Conservation (phyloP, 2,329 filamentous ascomycete genomes). For the Calonectria multiphialidica region DNA sequence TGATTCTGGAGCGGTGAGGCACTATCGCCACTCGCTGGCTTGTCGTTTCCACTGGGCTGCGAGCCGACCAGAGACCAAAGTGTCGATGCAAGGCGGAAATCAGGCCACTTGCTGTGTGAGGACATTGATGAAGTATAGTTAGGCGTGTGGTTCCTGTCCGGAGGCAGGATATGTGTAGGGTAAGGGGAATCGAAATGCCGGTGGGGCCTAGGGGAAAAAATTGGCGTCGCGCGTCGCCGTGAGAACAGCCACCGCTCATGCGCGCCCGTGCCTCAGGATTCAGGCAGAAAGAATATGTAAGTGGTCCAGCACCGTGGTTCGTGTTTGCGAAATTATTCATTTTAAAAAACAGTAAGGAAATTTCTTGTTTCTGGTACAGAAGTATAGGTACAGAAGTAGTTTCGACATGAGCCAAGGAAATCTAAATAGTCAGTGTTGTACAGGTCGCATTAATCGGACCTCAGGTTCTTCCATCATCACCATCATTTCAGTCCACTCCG, state of each 20-base stretch:
- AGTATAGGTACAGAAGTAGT: slow-evolving; percentile 21
- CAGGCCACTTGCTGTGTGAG: slow-evolving; percentile 48
- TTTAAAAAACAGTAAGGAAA: slow-evolving; percentile 1
- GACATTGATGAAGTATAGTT: slow-evolving; percentile 42
- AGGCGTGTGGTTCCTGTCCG: slow-evolving; percentile 33
- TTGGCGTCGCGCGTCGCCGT: slow-evolving; percentile 34
- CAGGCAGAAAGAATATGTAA: slow-evolving; percentile 34
- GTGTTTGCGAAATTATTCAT: not conserved
- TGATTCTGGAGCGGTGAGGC: slow-evolving; percentile 25
- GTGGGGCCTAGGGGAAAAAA: slow-evolving; percentile 46
- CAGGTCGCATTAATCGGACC: slow-evolving; percentile 30
- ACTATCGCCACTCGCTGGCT: slow-evolving; percentile 34
- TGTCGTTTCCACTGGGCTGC: slow-evolving; percentile 42
- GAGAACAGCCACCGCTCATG: slow-evolving; percentile 16
- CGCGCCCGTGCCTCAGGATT: slow-evolving; percentile 31
- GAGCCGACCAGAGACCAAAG: slow-evolving; percentile 46
- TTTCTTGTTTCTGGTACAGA: slow-evolving; percentile 24
- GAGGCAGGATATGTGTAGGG: slow-evolving; percentile 39
- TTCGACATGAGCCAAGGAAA: slow-evolving; percentile 39
- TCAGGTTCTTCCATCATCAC: slow-evolving; percentile 10
- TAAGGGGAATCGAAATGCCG: slow-evolving; percentile 37
- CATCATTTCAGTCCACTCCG: slow-evolving; percentile 19
- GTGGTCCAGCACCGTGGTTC: not conserved
- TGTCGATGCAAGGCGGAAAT: slow-evolving; percentile 48
- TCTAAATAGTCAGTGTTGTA: slow-evolving; percentile 38